Conservation (phyloP, 257 asterid species). For the Ophiorrhiza pumila region DNA sequence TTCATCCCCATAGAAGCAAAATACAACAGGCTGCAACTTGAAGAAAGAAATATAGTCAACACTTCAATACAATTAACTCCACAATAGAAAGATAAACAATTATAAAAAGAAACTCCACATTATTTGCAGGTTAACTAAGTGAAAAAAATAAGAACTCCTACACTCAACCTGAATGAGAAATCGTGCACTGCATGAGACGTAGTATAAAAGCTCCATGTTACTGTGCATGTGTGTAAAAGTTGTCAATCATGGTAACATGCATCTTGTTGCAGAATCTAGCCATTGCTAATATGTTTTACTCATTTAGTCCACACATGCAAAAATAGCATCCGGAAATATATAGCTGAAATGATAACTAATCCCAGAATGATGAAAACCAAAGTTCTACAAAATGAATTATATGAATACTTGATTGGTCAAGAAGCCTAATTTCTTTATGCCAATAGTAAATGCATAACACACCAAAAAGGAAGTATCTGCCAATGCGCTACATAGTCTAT, state of each 20-base stretch:
- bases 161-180: neutral
- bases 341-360: neutral
- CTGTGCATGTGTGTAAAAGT: neutral
- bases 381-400: neutral
- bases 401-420: neutral
- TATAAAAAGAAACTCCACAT: neutral
- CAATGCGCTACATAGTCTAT: neutral
- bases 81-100: neutral
- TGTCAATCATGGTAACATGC: neutral
- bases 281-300: neutral
- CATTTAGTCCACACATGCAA: neutral
- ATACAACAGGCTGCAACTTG: neutral
- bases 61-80: neutral
- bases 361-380: neutral
- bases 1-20: neutral
- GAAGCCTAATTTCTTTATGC: neutral
- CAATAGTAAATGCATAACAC: neutral
- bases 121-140: constrained; percentile 1
- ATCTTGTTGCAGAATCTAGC: neutral
- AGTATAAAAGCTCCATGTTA: neutral
- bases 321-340: neutral
- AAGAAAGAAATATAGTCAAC: neutral
- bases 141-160: neutral
- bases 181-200: neutral
- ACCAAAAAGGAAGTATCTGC: neutral